Evolutionary conservation across 2,329 filamentous ascomycete genomes (phyloP).

Genomic region (Pyrenophora teres): DNA sequence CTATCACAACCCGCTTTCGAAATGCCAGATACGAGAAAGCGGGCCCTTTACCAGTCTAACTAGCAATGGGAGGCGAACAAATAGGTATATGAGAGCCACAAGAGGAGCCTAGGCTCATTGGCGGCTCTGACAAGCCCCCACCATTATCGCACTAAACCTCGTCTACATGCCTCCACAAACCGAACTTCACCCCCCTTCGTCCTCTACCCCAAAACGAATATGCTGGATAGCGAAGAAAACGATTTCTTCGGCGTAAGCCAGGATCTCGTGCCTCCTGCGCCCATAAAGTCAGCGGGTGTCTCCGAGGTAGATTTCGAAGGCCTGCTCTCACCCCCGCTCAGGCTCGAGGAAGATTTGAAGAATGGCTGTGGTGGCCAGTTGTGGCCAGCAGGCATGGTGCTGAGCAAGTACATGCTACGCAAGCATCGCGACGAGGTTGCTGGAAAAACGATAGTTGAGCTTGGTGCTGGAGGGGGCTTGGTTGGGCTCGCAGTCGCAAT

Average conservation of each 20-base stretch:
- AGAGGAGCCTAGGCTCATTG: too few relatives aligned
- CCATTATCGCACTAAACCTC: background rate
- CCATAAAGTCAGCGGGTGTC: conserved; percentile 58
- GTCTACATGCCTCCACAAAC: conserved; percentile 9
- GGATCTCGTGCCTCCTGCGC: conserved; percentile 60
- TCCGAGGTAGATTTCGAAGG: conserved; percentile 70
- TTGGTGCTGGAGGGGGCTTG: conserved; percentile 89
- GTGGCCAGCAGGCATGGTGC: conserved; percentile 91
- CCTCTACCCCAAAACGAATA: background rate
- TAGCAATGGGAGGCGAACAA: background rate
- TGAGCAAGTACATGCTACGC: conserved; percentile 83
- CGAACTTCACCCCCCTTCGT: background rate
- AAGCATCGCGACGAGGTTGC: conserved; percentile 68
- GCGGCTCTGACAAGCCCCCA: too few relatives aligned
- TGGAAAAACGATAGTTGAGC: conserved; percentile 79
- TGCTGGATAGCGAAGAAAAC: conserved; percentile 40
- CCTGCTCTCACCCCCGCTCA: conserved; percentile 70
- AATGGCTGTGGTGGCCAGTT: conserved; percentile 91
- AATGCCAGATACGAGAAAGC: background rate
- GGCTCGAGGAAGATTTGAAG: conserved; percentile 81
- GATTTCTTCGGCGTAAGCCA: conserved; percentile 54
- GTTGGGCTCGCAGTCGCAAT: conserved; percentile 69
- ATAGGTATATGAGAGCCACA: background rate
- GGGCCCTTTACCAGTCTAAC: background rate
- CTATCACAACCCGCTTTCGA: background rate